Evolutionary conservation across 306 rosid species (phyloP).

Genomic region (Sechiopsis laciniata): DNA sequence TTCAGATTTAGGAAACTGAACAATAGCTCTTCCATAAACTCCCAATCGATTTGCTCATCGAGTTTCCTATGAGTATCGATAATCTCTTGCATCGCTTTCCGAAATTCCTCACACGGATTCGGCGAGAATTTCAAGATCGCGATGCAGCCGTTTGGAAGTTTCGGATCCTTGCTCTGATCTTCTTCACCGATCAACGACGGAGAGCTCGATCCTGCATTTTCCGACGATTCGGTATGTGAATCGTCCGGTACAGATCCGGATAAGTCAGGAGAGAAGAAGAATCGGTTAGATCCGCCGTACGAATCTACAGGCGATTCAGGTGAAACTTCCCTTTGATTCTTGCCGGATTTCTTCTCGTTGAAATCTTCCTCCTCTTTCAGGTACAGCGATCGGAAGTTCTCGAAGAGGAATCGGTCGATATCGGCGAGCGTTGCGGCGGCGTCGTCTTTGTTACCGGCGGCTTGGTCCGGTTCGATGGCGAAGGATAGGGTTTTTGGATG

Average conservation of each 20-base stretch:
- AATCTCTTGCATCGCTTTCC: constrained; percentile 52
- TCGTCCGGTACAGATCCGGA: constrained; percentile 45
- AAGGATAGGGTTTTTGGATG: constrained; percentile 59
- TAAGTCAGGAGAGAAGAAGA: constrained; percentile 33
- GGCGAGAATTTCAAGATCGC: constrained; percentile 48
- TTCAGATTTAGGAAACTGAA: constrained; percentile 51
- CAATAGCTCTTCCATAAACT: constrained; percentile 72
- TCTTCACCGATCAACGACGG: constrained; percentile 23
- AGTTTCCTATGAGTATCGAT: constrained; percentile 41
- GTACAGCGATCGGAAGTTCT: constrained; percentile 66
- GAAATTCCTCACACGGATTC: constrained; percentile 52
- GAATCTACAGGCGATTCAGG: constrained; percentile 37
- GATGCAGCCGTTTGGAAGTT: constrained; percentile 42
- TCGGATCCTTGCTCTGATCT: neutral
- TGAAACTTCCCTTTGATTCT: constrained; percentile 21
- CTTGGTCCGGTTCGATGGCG: constrained; percentile 28
- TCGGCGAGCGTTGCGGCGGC: constrained; percentile 62
- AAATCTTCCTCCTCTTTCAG: constrained; percentile 31
- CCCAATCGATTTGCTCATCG: constrained; percentile 57
- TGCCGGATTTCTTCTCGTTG: neutral
- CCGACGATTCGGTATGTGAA: constrained; percentile 31
- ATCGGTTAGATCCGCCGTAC: constrained; percentile 37
- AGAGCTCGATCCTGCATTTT: constrained; percentile 37
- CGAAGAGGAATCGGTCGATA: constrained; percentile 60
- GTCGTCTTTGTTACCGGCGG: neutral